Conservation (phyloP, 805 yeast genomes). For the Metschnikowia aberdeeniae region DNA sequence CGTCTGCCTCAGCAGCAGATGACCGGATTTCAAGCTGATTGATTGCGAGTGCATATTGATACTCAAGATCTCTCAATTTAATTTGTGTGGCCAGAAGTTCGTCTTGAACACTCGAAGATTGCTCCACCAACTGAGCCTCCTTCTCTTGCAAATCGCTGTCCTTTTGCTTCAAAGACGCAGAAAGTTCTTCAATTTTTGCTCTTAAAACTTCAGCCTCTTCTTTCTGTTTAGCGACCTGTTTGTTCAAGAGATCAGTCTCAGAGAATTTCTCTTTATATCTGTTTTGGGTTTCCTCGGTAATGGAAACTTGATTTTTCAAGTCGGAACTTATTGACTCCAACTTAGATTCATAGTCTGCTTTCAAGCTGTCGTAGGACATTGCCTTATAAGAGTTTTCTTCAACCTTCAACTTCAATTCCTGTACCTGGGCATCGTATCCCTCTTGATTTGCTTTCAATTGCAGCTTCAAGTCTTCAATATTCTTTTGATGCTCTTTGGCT, state of each 20-base stretch:
- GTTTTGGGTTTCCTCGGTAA: conserved; percentile 47
- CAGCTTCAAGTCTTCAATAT: conserved; percentile 5
- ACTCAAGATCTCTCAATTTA: conserved; percentile 51
- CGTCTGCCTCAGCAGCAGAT: conserved; percentile 13
- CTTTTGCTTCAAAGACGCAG: conserved; percentile 3
- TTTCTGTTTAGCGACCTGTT: conserved; percentile 12
- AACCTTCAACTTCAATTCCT: conserved; percentile 19
- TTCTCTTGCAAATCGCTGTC: conserved; percentile 46
- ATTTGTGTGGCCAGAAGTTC: conserved; percentile 39
- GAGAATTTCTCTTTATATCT: conserved; percentile 39
- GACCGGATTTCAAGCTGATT: conserved; percentile 56
- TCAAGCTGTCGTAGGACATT: conserved; percentile 30
- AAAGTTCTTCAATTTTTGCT: conserved; percentile 3
- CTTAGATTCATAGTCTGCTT: conserved; percentile 29
- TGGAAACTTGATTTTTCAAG: conserved; percentile 38
- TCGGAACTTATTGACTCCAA: conserved; percentile 27
- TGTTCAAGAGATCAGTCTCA: conserved; percentile 12
- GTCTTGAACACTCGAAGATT: conserved; percentile 22
- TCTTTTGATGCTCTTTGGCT: conserved; percentile 13
- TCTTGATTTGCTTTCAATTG: conserved; percentile 6
- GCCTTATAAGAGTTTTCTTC: conserved; percentile 29
- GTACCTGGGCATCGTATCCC: conserved; percentile 9
- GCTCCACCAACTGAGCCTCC: conserved; percentile 21
- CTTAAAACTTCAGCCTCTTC: conserved; percentile 1
- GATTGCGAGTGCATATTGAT: conserved; percentile 65